Base-by-base conservation (phyloP, 2,329 filamentous ascomycete genomes). In the Calonectria honghensis region DNA sequence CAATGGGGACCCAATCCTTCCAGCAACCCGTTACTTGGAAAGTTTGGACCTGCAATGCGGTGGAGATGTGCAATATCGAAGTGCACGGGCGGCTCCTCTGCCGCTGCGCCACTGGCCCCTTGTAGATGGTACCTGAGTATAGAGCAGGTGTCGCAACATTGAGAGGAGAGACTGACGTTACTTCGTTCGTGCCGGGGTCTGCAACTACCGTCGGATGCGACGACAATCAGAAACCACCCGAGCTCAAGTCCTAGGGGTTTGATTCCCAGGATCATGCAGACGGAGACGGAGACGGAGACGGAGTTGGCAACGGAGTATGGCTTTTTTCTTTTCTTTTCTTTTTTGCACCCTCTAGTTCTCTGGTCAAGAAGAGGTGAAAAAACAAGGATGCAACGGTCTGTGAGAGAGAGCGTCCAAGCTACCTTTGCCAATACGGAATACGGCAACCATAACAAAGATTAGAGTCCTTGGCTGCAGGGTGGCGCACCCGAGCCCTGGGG, bases 1-100 rank as follows among this genome's bases (percentile, higher is more conserved):
- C 35, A 72, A 72, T 39, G 29, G 70, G 70, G 54, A 72, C 54
- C n/a, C 14, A 68, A 72, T 68, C 64, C 65, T 68, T 66, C 65
- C 65, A 31, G 37, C 24, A 37, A 32, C 57, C 54, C 31, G 54
- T 50, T 41, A 11, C 50, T 48, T 73, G 35, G 48, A 63, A 41
- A 51, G 64, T 51, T 64, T 63, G 20, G 31, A 50, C 51, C 70
- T 72, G 70, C 41, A 68, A 51, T 18, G 24, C 4, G 48, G 66
- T 59, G 71, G 72, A 29, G 72, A 67, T 69, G 57, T 27, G 24
- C 57, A 41, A 63, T 29, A 67, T 31, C 39, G 52, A 52, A 29
- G 54, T 31, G 50, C 66, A 41, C 59, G 59, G 71, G 39, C 66
- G 51, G 41, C 54, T 73, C 54, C 65, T 68, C 48, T 73, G 65